These are phyloP conservation scores for Selenicereus undatus DNA, from an alignment of 148 eudicot species.

Conservation along the genomic window DNA sequence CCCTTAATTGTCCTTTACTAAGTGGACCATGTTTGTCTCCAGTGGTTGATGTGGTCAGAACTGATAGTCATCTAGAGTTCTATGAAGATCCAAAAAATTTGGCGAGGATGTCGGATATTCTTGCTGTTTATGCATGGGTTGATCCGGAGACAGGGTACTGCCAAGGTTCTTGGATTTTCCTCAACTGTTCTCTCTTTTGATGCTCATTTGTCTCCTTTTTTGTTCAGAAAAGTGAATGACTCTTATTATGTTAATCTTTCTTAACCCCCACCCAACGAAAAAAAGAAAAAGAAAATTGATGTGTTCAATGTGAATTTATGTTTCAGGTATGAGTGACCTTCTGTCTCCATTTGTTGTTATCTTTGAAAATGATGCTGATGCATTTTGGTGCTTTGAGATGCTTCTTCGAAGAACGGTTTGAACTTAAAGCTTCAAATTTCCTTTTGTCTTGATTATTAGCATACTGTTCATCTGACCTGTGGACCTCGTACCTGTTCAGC, in stretches of 20 bases:
- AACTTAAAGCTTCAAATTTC: slow-evolving; percentile 8
- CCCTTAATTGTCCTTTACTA: slow-evolving; percentile 9
- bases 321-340: slow-evolving; percentile 91
- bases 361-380: slow-evolving; percentile 60
- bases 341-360: slow-evolving; percentile 93
- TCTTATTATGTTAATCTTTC: background rate
- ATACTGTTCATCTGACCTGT: slow-evolving; percentile 16
- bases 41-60: slow-evolving; percentile 98
- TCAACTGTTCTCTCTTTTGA: background rate
- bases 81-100: slow-evolving; percentile 86
- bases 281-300: background rate
- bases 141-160: slow-evolving; percentile 98
- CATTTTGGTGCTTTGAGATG: slow-evolving; percentile 71
- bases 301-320: slow-evolving; percentile 21
- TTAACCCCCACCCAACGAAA: background rate
- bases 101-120: slow-evolving; percentile 98
- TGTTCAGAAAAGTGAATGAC: background rate
- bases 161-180: slow-evolving; percentile 60
- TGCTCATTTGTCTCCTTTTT: background rate
- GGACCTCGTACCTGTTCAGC: slow-evolving; percentile 37
- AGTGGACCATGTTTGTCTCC: slow-evolving; percentile 27
- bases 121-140: slow-evolving; percentile 99
- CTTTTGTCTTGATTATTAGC: background rate
- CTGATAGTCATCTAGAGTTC: slow-evolving; percentile 90
- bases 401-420: slow-evolving; percentile 88